These are phyloP conservation scores for Radiomyces spectabilis DNA, from an alignment of 192 early-diverging fungal genomes.

Conservation along the genomic window DNA sequence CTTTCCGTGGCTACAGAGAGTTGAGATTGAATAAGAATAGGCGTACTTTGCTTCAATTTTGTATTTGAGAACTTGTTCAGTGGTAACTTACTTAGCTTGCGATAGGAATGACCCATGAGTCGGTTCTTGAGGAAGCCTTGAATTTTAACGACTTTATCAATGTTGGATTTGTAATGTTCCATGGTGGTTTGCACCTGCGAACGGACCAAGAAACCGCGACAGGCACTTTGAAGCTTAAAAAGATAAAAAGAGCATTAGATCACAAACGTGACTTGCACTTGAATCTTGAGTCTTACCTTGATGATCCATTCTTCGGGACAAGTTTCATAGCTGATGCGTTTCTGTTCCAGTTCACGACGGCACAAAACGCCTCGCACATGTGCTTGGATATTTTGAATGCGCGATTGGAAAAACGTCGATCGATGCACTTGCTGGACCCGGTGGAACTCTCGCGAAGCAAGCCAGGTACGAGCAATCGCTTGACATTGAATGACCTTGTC, in stretches of 20 bases:
- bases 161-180: slow-evolving; percentile 54
- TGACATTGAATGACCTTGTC: slow-evolving; percentile 13
- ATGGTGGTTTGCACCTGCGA: slow-evolving; percentile 38
- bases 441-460: slow-evolving; percentile 1
- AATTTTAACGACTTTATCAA: slow-evolving; percentile 72
- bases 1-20: slow-evolving; percentile 34
- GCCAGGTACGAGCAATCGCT: slow-evolving; percentile 1
- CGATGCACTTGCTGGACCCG: slow-evolving; percentile 5
- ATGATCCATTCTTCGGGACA: slow-evolving; percentile 44
- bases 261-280: no score
- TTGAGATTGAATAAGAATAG: background rate
- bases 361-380: slow-evolving; percentile 48
- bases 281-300: slow-evolving; percentile 9
- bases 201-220: slow-evolving; percentile 57
- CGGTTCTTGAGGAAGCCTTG: slow-evolving; percentile 33
- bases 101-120: slow-evolving; percentile 11
- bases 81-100: slow-evolving; percentile 10
- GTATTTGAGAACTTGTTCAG: background rate
- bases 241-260: background rate
- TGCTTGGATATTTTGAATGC: slow-evolving; percentile 41
- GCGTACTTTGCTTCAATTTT: background rate
- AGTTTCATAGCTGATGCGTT: slow-evolving; percentile 37
- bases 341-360: slow-evolving; percentile 44
- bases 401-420: slow-evolving; percentile 5
- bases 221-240: slow-evolving; percentile 55